Evolutionary conservation across 345 rosid genomes (phyloP).

Genomic region (Trapa bicornis): DNA sequence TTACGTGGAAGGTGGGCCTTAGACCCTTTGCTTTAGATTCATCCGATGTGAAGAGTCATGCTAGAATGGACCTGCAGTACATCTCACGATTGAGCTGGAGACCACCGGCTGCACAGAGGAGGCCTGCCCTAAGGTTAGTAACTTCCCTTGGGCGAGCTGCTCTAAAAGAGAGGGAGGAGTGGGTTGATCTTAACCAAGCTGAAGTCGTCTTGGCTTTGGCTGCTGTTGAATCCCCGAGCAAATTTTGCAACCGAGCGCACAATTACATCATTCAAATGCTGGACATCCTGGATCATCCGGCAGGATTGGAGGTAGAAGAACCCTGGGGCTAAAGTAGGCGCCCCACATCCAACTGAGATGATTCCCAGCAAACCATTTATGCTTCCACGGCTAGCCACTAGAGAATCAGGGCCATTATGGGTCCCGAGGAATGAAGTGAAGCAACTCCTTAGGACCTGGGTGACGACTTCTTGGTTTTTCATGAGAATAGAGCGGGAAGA

Average conservation of each 20-base stretch:
- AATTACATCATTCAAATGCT: slow-evolving; percentile 26
- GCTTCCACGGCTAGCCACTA: slow-evolving; percentile 23
- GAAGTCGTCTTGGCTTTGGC: slow-evolving; percentile 14
- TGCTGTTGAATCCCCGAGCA: slow-evolving; percentile 24
- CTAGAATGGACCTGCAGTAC: slow-evolving; percentile 36
- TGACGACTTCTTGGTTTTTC: slow-evolving; percentile 36
- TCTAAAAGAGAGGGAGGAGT: slow-evolving; percentile 31
- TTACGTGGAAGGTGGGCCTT: slow-evolving; percentile 19
- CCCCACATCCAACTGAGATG: slow-evolving; percentile 16
- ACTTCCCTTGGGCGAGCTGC: slow-evolving; percentile 38
- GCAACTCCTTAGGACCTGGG: slow-evolving; percentile 50
- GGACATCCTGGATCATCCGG: slow-evolving; percentile 28
- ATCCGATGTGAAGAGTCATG: slow-evolving; percentile 38
- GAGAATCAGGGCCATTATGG: slow-evolving; percentile 13
- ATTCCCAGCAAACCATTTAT: slow-evolving; percentile 36
- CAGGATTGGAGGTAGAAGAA: slow-evolving; percentile 46
- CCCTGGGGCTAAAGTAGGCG: slow-evolving; percentile 37
- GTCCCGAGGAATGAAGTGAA: slow-evolving; percentile 44
- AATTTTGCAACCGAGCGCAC: slow-evolving; percentile 35
- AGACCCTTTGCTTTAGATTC: slow-evolving; percentile 18
- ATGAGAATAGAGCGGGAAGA: slow-evolving; percentile 42
- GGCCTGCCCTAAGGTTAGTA: slow-evolving; percentile 47
- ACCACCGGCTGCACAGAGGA: slow-evolving; percentile 38
- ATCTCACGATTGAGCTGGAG: slow-evolving; percentile 32
- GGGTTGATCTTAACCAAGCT: slow-evolving; percentile 28